phyloP scores from a whole-genome alignment of 768 basidiomycete genomes.

The Boletus bicolor region DNA sequence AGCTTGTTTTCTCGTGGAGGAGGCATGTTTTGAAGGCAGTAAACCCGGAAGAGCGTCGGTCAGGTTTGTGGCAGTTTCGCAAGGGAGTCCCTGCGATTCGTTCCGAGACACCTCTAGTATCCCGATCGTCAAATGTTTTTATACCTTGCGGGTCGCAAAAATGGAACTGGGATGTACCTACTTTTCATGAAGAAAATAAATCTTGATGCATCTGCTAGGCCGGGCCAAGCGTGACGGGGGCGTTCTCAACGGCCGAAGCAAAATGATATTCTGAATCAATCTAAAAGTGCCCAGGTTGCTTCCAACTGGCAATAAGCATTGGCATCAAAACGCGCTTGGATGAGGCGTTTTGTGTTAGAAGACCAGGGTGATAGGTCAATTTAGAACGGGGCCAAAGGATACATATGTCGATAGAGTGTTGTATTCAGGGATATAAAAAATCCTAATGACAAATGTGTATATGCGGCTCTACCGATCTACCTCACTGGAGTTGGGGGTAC shows the following conservation, averaged over 20 bases:
- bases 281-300: not conserved
- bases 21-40: too few species aligned
- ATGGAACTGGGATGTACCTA: too few species aligned
- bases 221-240: too few species aligned
- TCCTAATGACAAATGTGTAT: constrained; percentile 3
- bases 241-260: too few species aligned
- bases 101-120: too few species aligned
- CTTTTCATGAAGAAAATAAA: not conserved
- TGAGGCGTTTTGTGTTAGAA: not conserved
- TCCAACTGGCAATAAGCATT: not conserved
- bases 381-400: not conserved
- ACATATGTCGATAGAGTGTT: not conserved
- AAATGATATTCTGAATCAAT: not conserved
- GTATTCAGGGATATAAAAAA: constrained; percentile 4
- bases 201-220: not conserved
- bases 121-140: too few species aligned
- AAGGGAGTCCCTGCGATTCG: too few species aligned
- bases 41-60: too few species aligned
- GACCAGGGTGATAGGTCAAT: not conserved
- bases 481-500: constrained; percentile 15
- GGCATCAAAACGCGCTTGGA: not conserved
- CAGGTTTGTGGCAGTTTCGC: too few species aligned
- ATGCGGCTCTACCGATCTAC: constrained; percentile 30
- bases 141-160: too few species aligned
- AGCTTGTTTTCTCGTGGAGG: too few species aligned